Percentiles rank a stretch among this genome's conserved stretches.
Conservation (phyloP, 1,284 basidiomycete species). For the Exsudoporus floridanus region DNA sequence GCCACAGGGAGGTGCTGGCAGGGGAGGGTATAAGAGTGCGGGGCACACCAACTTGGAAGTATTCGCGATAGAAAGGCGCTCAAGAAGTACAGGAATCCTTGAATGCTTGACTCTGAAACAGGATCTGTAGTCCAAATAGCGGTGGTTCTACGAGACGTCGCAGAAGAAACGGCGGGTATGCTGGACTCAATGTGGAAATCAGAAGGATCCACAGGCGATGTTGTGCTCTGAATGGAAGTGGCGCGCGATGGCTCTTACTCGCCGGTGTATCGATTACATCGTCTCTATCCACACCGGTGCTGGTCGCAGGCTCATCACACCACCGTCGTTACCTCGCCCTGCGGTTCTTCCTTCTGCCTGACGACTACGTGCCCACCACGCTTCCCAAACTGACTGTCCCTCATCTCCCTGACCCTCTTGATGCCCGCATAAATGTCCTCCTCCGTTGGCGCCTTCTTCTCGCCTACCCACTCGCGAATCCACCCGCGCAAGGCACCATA, state of each 20-base stretch:
- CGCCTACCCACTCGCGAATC: constrained; percentile 68
- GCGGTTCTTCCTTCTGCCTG: neutral
- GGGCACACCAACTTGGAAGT: neutral
- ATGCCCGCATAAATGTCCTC: constrained; percentile 33
- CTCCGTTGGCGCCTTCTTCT: constrained; percentile 51
- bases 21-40: neutral
- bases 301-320: neutral
- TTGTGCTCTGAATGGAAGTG: neutral
- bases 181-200: neutral
- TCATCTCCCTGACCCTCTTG: constrained; percentile 32
- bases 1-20: neutral
- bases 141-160: neutral
- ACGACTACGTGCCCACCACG: constrained; percentile 7
- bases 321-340: neutral
- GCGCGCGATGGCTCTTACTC: neutral
- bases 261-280: constrained; percentile 2
- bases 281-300: neutral
- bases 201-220: neutral
- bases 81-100: neutral
- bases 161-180: neutral
- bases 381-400: constrained; percentile 21
- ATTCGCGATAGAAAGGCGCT: neutral
- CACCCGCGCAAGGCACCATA: constrained; percentile 48
- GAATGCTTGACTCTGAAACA: neutral
- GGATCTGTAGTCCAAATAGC: neutral